phyloP scores from a whole-genome alignment of 2,329 filamentous ascomycete species.

The Diaporthe sp. region DNA sequence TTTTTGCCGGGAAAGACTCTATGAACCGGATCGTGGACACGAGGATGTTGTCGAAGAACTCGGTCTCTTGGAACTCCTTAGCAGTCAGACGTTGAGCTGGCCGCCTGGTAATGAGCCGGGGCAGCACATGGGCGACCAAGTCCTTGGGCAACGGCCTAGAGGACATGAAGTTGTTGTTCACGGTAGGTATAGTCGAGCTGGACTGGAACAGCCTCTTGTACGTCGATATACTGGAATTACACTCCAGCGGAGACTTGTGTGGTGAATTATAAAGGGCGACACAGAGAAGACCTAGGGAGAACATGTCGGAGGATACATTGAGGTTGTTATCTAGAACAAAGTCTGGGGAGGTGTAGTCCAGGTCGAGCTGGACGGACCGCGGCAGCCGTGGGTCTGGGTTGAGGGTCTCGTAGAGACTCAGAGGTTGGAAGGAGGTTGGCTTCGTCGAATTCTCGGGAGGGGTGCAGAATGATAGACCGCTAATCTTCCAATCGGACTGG shows the following conservation, averaged over 20 bases:
- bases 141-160: conserved; percentile 85
- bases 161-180: conserved; percentile 87
- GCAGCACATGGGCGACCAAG: conserved; percentile 81
- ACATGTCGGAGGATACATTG: conserved; percentile 89
- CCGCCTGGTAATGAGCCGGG: conserved; percentile 86
- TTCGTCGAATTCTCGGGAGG: conserved; percentile 83
- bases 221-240: conserved; percentile 82
- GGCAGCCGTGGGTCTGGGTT: conserved; percentile 90
- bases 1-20: conserved; percentile 92
- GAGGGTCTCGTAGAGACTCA: conserved; percentile 86
- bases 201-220: conserved; percentile 89
- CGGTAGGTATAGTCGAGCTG: conserved; percentile 82
- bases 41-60: conserved; percentile 97
- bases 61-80: conserved; percentile 92
- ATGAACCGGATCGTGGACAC: conserved; percentile 97
- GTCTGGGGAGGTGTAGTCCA: conserved; percentile 95
- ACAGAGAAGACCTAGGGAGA: conserved; percentile 90
- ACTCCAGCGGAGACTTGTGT: conserved; percentile 87
- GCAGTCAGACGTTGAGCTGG: conserved; percentile 91
- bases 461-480: conserved; percentile 90
- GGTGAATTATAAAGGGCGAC: conserved; percentile 96
- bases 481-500: conserved; percentile 97
- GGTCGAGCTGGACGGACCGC: conserved; percentile 84
- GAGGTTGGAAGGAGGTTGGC: conserved; percentile 81
- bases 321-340: conserved; percentile 94